Conservation (phyloP, 192 early-diverging fungal species). For the Coemansia umbellata region DNA sequence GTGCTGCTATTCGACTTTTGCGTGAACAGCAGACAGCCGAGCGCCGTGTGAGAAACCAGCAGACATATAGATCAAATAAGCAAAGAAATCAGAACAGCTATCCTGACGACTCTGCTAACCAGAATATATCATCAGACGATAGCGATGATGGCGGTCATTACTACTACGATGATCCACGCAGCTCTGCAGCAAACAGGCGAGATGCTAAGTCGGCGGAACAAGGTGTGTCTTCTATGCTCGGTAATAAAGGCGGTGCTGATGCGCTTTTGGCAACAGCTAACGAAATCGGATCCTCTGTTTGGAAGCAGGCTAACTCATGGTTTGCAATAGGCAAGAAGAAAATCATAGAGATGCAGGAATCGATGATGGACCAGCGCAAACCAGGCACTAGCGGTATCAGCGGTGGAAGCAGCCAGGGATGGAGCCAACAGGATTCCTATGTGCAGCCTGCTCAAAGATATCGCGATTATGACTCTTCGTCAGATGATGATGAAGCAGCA, state of each 20-base stretch:
- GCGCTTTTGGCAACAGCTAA: conserved; percentile 45
- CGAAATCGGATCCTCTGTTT: conserved; percentile 42
- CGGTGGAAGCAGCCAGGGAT: conserved; percentile 1
- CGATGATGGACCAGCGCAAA: conserved; percentile 32
- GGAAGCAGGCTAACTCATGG: conserved; percentile 53
- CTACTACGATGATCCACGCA: conserved; percentile 16
- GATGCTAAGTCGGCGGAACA: neutral
- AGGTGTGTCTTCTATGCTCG: neutral
- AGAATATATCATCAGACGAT: conserved; percentile 17
- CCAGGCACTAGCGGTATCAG: neutral
- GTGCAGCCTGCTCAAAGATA: conserved; percentile 13
- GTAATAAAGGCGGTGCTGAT: conserved; percentile 19
- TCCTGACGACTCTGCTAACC: conserved; percentile 5
- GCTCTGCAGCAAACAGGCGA: neutral
- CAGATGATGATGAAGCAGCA: conserved; percentile 25
- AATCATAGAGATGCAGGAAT: conserved; percentile 46
- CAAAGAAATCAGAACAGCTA: neutral
- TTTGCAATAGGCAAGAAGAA: conserved; percentile 53
- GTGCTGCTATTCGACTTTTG: conserved; percentile 52
- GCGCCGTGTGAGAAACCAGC: conserved; percentile 2
- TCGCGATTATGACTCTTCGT: conserved; percentile 24
- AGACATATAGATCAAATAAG: neutral
- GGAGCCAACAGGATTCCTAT: conserved; percentile 5
- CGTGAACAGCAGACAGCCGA: conserved; percentile 32
- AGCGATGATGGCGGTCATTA: conserved; percentile 4